Conservation (phyloP, 176 grass and related monocot genomes). For the Coix lacrymajobi region DNA sequence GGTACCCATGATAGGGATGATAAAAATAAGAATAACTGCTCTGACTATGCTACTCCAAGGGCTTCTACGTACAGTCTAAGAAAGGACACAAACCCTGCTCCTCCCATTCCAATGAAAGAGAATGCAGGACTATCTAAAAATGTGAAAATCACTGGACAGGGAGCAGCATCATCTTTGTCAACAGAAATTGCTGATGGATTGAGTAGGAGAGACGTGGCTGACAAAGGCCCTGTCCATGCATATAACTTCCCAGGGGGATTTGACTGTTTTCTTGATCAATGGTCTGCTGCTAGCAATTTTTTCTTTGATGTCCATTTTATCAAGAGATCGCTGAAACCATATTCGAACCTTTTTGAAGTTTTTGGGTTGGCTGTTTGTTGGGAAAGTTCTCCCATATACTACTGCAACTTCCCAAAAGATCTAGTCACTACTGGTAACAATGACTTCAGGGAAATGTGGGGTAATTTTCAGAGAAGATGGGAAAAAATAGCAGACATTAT, state of each 20-base stretch:
- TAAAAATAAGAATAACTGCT: constrained; percentile 25
- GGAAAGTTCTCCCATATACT: constrained; percentile 81
- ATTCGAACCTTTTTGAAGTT: constrained; percentile 56
- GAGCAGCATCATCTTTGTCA: constrained; percentile 34
- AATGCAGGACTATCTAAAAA: neutral
- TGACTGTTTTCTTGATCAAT: constrained; percentile 73
- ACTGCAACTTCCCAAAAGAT: constrained; percentile 88
- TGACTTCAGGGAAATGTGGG: constrained; percentile 50
- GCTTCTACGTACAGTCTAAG: constrained; percentile 19
- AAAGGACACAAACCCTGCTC: constrained; percentile 17
- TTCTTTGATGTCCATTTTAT: constrained; percentile 90
- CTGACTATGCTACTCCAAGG: constrained; percentile 29
- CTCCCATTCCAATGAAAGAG: constrained; percentile 23
- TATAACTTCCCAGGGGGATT: constrained; percentile 71
- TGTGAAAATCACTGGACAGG: constrained; percentile 16
- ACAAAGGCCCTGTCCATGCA: constrained; percentile 71
- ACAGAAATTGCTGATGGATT: constrained; percentile 10
- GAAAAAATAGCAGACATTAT: constrained; percentile 66
- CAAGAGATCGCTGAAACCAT: constrained; percentile 41
- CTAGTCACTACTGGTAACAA: constrained; percentile 29
- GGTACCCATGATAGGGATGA: constrained; percentile 12
- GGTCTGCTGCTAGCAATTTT: constrained; percentile 65
- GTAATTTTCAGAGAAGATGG: constrained; percentile 63
- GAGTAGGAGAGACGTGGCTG: constrained; percentile 21
- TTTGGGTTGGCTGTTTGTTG: constrained; percentile 87